Evolutionary conservation across 495 filamentous ascomycete genomes (phyloP), one percentile per base, ranked within the genome.

Genomic region (Evansstolkia leycettana): DNA sequence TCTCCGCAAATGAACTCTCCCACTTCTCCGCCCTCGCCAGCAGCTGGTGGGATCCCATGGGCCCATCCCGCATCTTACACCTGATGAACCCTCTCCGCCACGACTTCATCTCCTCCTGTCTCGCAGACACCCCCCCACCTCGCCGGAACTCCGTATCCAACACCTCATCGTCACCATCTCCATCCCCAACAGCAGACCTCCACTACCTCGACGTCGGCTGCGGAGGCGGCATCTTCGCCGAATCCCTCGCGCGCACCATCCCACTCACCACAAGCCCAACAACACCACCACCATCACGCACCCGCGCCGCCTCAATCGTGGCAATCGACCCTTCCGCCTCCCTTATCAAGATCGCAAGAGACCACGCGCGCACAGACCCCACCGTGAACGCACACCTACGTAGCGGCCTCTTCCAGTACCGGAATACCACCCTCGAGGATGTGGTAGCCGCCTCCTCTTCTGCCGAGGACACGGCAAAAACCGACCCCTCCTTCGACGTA

Each of bases 61-160:
- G 90, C 35, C 76, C 86, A 13, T 95, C 86, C 0, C 76, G 88
- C 10, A 77, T 94, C 42, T 78, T 98, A 2, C 92, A 96, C 57
- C 78, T 92, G 32, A 96, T 98, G 90, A 96, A 98, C 65, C 90
- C 92, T 7, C 75, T 92, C 28, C 86, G 90, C 20, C 86, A 95
- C 57, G 78, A 85, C 50, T 96, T 96, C 64, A 90, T 98, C 55
- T 58, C 63, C 2, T 54, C 64, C 24, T 94, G 88, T 46, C 77
- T 71, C 39, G 56, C 69, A 44, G 61, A 62, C 28, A 52, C 49
- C 16, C 44, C 31, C 6, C 50, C 20, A 23, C 20, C 20, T 23
- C 20, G 20, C n/a, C n/a, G n/a, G n/a, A n/a, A n/a, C n/a, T n/a
- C n/a, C n/a, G n/a, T n/a, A n/a, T n/a, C n/a, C 20, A 23, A 23